phyloP scores from a whole-genome alignment of 148 eudicot genomes.

The Rhododendron simsii region DNA sequence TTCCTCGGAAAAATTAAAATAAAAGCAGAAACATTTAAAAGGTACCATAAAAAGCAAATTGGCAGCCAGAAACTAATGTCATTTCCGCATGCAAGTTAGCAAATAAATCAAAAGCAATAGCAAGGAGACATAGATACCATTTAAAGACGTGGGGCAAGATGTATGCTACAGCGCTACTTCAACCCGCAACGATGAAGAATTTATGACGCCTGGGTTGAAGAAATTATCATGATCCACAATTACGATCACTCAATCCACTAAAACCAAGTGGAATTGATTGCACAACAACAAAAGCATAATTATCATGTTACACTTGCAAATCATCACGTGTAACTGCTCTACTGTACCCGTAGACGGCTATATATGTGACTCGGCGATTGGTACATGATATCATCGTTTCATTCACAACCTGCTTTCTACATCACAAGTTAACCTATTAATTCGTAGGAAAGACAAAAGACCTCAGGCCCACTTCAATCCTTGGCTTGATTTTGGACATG shows the following conservation, averaged over 20 bases:
- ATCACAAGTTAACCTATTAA: neutral
- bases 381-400: neutral
- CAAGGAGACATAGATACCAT: neutral
- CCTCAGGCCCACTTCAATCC: neutral
- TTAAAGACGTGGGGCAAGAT: neutral
- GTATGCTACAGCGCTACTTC: neutral
- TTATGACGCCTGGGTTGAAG: neutral
- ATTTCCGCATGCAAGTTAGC: neutral
- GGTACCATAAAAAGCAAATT: neutral
- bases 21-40: neutral
- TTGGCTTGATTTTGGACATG: neutral
- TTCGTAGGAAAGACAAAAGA: neutral
- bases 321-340: neutral
- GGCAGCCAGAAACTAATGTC: neutral
- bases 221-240: neutral
- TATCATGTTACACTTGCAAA: neutral
- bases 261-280: slow-evolving; percentile 6
- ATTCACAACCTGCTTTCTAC: neutral
- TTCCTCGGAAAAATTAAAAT: too few relatives aligned
- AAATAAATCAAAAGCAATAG: neutral
- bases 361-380: neutral
- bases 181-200: neutral
- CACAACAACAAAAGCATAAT: neutral
- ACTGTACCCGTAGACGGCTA: neutral
- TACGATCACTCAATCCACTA: neutral